Evolutionary conservation across 176 grass and related monocot species (phyloP), one percentile per base, ranked within the genome.

Genomic region (Alopecurus myosuroides): DNA sequence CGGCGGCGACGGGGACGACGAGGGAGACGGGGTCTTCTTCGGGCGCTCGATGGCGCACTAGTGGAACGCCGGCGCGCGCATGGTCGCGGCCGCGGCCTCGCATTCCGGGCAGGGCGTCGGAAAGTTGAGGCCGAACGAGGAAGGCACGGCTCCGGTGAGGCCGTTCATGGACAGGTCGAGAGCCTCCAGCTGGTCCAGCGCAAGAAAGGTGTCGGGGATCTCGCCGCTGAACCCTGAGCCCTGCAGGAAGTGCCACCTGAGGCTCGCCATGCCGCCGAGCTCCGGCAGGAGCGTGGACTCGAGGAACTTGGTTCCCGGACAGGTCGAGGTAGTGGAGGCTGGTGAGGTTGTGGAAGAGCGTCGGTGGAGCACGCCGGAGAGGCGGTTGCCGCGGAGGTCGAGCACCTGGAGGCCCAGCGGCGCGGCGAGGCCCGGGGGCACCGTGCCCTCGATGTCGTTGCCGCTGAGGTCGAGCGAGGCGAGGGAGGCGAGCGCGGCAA

Each of bases 81-180:
- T n/a, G n/a, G n/a, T n/a, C n/a, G n/a, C n/a, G n/a, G n/a, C n/a
- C n/a, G n/a, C n/a, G n/a, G n/a, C n/a, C n/a, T n/a, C n/a, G n/a
- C n/a, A n/a, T n/a, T n/a, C n/a, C n/a, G n/a, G n/a, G n/a, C n/a
- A n/a, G n/a, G n/a, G n/a, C n/a, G n/a, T n/a, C n/a, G n/a, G 79
- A 57, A 90, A 26, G n/a, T 28, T 86, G 52, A 77, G 67, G 11
- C 89, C 91, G 28, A 97, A 94, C 11, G 82, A 83, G 3, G 70
- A 39, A 17, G 94, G 94, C 33, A 97, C 46, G 22, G 37, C 58
- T 39, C 91, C 94, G 23, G 87, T 81, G 0, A 97, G 34, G 86
- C 66, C 85, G 87, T 97, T 97, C 82, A 86, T 79, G 66, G 94
- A 97, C 4, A 97, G 83, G 3, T 97, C 91, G 0, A 97, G 84